A percentile compares a stretch with the other conserved stretches of the same genome.
phyloP scores from a whole-genome alignment of 2,329 filamentous ascomycete species.

The Elsinoe ampelina region DNA sequence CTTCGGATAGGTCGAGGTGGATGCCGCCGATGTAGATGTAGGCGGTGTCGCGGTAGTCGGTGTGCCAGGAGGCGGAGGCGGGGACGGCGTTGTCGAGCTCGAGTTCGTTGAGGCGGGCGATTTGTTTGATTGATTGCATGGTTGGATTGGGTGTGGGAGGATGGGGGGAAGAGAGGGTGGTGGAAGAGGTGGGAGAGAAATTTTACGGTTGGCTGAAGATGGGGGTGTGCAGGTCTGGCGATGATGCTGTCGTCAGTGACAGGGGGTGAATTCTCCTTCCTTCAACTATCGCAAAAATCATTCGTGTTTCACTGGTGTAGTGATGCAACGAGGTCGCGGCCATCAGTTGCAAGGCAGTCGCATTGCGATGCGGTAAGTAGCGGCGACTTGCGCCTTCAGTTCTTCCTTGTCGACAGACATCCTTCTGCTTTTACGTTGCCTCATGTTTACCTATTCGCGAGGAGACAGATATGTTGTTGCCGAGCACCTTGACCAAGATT shows the following conservation, averaged over 20 bases:
- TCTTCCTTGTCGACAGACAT: too few species aligned
- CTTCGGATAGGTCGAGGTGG: conserved; percentile 85
- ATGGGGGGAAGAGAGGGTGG: background rate
- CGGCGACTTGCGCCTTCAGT: too few species aligned
- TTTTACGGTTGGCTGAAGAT: conserved; percentile 8
- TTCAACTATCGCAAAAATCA: too few species aligned
- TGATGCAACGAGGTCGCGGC: too few species aligned
- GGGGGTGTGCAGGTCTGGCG: background rate
- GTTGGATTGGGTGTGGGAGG: conserved; percentile 20
- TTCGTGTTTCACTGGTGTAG: too few species aligned
- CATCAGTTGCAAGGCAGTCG: too few species aligned
- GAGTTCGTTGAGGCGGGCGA: conserved; percentile 85
- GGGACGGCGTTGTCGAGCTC: conserved; percentile 85
- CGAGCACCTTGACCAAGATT: background rate
- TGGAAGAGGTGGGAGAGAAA: background rate
- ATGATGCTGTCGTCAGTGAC: too few species aligned
- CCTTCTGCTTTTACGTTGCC: too few species aligned
- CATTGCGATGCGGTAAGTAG: too few species aligned
- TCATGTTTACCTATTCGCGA: too few species aligned
- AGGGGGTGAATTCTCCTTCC: too few species aligned
- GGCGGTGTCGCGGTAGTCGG: conserved; percentile 94
- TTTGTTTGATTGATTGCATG: conserved; percentile 93
- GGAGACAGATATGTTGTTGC: too few species aligned
- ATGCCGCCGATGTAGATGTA: conserved; percentile 95
- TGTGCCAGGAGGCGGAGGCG: conserved; percentile 87